These are phyloP conservation scores for Helicostylum pulchrum DNA, from an alignment of 192 early-diverging fungal genomes.

Conservation along the genomic window DNA sequence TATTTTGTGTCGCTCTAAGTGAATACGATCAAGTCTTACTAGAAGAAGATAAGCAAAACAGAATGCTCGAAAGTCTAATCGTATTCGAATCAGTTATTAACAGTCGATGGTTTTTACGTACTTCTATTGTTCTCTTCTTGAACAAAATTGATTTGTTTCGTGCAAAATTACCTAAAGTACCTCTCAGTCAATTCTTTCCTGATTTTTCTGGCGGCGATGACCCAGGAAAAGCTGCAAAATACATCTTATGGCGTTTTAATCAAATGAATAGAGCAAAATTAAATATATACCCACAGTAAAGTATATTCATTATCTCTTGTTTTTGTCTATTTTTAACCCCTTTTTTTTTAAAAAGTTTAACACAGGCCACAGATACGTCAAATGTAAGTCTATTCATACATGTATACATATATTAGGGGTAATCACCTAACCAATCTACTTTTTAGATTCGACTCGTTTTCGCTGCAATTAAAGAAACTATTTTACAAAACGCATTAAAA, in stretches of 20 bases:
- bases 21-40: slow-evolving; percentile 84
- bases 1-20: slow-evolving; percentile 80
- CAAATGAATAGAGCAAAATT: slow-evolving; percentile 82
- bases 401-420: too few relatives aligned
- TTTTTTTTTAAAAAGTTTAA: slow-evolving; percentile 57
- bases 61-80: slow-evolving; percentile 79
- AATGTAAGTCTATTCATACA: slow-evolving; percentile 64
- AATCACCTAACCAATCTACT: neutral
- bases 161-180: slow-evolving; percentile 66
- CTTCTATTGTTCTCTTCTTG: slow-evolving; percentile 80
- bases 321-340: neutral
- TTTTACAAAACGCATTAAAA: slow-evolving; percentile 80
- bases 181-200: slow-evolving; percentile 71
- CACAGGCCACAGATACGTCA: slow-evolving; percentile 90
- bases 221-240: slow-evolving; percentile 78
- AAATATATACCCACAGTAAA: slow-evolving; percentile 78
- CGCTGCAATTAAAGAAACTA: slow-evolving; percentile 91
- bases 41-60: slow-evolving; percentile 69
- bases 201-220: slow-evolving; percentile 79
- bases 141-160: slow-evolving; percentile 84
- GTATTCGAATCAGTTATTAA: slow-evolving; percentile 85
- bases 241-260: slow-evolving; percentile 85
- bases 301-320: neutral
- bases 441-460: slow-evolving; percentile 75
- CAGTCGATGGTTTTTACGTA: slow-evolving; percentile 79